A percentile compares a stretch with the other conserved stretches of the same genome.
Conservation (phyloP, 176 grass and related monocot genomes). For the Zea mays region DNA sequence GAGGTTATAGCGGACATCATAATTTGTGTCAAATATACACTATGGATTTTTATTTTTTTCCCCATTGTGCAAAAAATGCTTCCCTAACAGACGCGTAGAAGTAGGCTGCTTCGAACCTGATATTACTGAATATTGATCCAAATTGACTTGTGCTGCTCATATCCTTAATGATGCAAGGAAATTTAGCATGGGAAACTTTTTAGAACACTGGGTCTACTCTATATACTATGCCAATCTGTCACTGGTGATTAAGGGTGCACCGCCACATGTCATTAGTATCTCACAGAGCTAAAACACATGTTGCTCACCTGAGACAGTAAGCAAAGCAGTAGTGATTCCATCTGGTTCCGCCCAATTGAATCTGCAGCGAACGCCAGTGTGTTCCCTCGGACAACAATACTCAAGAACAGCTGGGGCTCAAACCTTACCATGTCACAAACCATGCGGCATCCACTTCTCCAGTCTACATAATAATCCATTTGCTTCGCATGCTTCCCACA, state of each 20-base stretch:
- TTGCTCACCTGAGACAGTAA: slow-evolving; percentile 51
- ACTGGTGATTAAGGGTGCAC: neutral
- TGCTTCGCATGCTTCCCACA: slow-evolving; percentile 64
- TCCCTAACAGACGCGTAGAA: too few relatives aligned
- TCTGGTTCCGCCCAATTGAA: slow-evolving; percentile 71
- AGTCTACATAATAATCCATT: slow-evolving; percentile 57
- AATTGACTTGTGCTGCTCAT: too few relatives aligned
- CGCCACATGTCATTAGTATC: neutral
- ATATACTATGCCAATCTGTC: neutral
- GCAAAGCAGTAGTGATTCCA: slow-evolving; percentile 64
- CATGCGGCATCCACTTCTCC: slow-evolving; percentile 55
- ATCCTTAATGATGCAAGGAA: neutral
- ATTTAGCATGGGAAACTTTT: neutral
- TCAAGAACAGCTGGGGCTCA: slow-evolving; percentile 49
- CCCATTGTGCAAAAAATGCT: too few relatives aligned
- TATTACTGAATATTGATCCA: too few relatives aligned
- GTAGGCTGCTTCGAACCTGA: too few relatives aligned
- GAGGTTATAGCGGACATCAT: neutral
- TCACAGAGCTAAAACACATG: neutral
- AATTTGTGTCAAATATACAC: neutral
- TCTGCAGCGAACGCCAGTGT: slow-evolving; percentile 62
- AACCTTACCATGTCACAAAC: slow-evolving; percentile 55
- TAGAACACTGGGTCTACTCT: neutral
- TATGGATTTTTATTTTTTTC: neutral
- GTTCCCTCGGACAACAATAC: slow-evolving; percentile 40